Conservation (phyloP, 2,329 filamentous ascomycete genomes). For the Colletotrichum tamarilloi region DNA sequence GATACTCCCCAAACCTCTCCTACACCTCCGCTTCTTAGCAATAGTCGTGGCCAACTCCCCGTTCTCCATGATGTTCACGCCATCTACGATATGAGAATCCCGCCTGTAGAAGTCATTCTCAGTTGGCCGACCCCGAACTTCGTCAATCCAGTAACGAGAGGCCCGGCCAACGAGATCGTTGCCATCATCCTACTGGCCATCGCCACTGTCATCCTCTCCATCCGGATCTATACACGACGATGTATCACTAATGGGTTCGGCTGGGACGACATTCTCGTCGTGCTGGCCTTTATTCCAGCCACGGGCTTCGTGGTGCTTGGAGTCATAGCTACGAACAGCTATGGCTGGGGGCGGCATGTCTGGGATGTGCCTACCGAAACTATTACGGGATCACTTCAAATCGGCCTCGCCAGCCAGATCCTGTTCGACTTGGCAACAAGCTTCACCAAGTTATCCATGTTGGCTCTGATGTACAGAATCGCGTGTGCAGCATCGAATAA, state of each 20-base stretch:
- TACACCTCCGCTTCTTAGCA: neutral
- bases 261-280: slow-evolving; percentile 50
- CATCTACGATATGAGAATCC: slow-evolving; percentile 36
- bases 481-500: slow-evolving; percentile 44
- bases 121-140: slow-evolving; percentile 48
- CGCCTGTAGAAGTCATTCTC: slow-evolving; percentile 37
- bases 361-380: slow-evolving; percentile 45
- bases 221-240: slow-evolving; percentile 50
- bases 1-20: neutral
- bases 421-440: slow-evolving; percentile 51
- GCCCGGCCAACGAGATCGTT: slow-evolving; percentile 42
- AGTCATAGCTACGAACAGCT: slow-evolving; percentile 40
- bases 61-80: slow-evolving; percentile 23
- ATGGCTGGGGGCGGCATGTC: slow-evolving; percentile 47
- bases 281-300: slow-evolving; percentile 50
- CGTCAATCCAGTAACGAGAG: slow-evolving; percentile 45
- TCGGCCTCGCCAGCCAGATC: slow-evolving; percentile 47
- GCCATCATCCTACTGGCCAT: slow-evolving; percentile 41
- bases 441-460: slow-evolving; percentile 54
- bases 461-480: slow-evolving; percentile 50
- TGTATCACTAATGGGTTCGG: slow-evolving; percentile 48
- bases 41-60: neutral
- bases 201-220: slow-evolving; percentile 44
- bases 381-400: slow-evolving; percentile 40
- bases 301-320: slow-evolving; percentile 45